A percentile compares a stretch with the other conserved stretches of the same genome.
These are phyloP conservation scores for Candida lessepsii DNA, from an alignment of 805 yeast species.

Conservation along the genomic window DNA sequence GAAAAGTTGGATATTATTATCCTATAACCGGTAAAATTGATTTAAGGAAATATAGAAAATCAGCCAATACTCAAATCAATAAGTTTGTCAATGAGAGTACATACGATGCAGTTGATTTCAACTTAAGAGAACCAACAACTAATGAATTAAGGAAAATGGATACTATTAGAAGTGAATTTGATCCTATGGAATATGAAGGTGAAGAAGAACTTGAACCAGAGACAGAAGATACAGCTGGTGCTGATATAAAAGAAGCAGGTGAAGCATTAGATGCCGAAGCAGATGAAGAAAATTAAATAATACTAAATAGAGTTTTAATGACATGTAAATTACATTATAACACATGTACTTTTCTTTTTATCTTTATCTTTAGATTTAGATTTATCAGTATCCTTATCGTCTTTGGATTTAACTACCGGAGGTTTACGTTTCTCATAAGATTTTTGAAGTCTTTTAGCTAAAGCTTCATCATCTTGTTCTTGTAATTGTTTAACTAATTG, in stretches of 20 bases:
- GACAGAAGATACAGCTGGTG: neutral
- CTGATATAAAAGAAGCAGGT: too few relatives aligned
- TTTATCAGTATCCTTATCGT: conserved; percentile 3
- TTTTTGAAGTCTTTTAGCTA: conserved; percentile 46
- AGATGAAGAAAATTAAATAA: neutral
- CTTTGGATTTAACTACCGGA: conserved; percentile 4
- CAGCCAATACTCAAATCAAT: conserved; percentile 50
- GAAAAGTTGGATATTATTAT: conserved; percentile 64
- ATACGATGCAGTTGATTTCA: conserved; percentile 58
- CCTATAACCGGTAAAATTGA: conserved; percentile 78
- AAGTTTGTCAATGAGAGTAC: conserved; percentile 56
- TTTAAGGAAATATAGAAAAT: conserved; percentile 81
- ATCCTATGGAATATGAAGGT: conserved; percentile 75
- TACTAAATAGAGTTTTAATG: neutral
- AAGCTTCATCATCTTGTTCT: conserved; percentile 54
- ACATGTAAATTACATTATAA: conserved; percentile 19
- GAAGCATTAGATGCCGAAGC: conserved; percentile 28
- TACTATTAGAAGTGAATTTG: conserved; percentile 62
- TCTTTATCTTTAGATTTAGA: conserved; percentile 11
- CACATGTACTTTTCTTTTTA: conserved; percentile 21
- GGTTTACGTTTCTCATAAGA: conserved; percentile 20
- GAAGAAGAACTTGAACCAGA: conserved; percentile 47
- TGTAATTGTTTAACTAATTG: conserved; percentile 49
- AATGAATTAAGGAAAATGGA: conserved; percentile 69
- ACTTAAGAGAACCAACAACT: conserved; percentile 70